Evolutionary conservation across 2,329 filamentous ascomycete genomes (phyloP), one percentile per base, ranked within the genome.

Genomic region (Xylariaceae sp.): DNA sequence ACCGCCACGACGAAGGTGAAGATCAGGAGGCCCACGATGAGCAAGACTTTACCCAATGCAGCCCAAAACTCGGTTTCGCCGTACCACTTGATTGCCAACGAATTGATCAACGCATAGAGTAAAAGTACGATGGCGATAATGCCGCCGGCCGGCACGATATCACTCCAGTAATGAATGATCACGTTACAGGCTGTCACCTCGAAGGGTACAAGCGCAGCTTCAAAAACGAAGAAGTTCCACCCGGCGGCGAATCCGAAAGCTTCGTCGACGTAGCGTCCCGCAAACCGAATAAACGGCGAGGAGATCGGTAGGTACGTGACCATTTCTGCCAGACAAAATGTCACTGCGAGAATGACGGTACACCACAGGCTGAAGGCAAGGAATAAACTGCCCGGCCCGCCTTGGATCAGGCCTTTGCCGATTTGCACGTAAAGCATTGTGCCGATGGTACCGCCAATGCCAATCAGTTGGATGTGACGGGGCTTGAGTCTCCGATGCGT

Each of bases 1-100:
- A 94, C 74, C 86, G 94, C 93, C 59, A 85, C 84, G 59, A 95
- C 80, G 65, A 96, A 91, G 2, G 91, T 93, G 73, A 90, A 92
- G 58, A 84, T 64, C 61, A 92, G 81, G 44, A 93, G 77, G 1
- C 83, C 87, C 29, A 91, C 72, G 55, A 89, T 89, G 44, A 92
- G 78, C 2, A 92, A 62, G 2, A 91, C 81, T 68, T 92, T 91
- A 49, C 86, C 86, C 2, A 89, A 69, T 2, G 89, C 85, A 16
- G 86, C 83, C 80, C 81, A 84, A 65, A 95, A 94, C 67, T 94
- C 90, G 0, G 85, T 82, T 71, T 91, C 88, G 37, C 88, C 88
- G 53, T 89, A 92, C 78, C 81, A 90, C 59, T 87, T 79, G 15
- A 92, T 87, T 1, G 86, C 86, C 55, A 92, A 77, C 40, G 92